Evolutionary conservation across 495 filamentous ascomycete species (phyloP), one percentile per base, ranked within the genome.

Genomic region (Emericellopsis terricola): DNA sequence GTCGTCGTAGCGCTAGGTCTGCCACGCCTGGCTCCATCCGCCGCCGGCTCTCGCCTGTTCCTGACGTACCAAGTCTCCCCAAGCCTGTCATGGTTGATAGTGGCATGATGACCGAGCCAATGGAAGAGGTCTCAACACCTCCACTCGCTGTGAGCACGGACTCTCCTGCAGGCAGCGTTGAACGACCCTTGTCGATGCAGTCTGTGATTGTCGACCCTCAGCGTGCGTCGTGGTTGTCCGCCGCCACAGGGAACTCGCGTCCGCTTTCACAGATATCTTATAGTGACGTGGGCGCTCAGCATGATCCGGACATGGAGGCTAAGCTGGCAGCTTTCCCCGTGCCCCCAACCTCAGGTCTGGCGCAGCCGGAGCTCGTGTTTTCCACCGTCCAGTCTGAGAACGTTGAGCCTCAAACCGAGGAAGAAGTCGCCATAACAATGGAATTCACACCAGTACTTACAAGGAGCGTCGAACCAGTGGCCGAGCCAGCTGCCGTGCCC

Each of bases 91-190:
- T 86, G 78, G 68, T 87, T 18, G 84, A 93, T 52, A 71, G 65
- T 37, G 76, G 74, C 30, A 75, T 80, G 47, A 93, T 94, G 84
- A 97, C 89, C 2, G 89, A 94, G 15, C 69, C 78, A 13, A 77
- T 56, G 10, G 37, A 56, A 21, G 35, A 51, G 3, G 37, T 17
- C 13, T 29, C 43, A 5, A 14, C n/a, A 27, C 16, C 9, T 29
- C 15, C 39, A 33, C 10, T 15, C 9, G 4, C 31, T 33, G 17
- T 18, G 31, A n/a, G n/a, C n/a, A n/a, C n/a, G n/a, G n/a, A n/a
- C n/a, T n/a, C n/a, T n/a, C n/a, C n/a, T n/a, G n/a, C n/a, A n/a
- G n/a, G n/a, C n/a, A n/a, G n/a, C n/a, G n/a, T n/a, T n/a, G n/a
- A n/a, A 7, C 6, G 31, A 11, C 49, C 56, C 24, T 45, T 52